Evolutionary conservation across 2,329 filamentous ascomycete species (phyloP), one percentile per base, ranked within the genome.

Genomic region (Hyphodiscus sp.): DNA sequence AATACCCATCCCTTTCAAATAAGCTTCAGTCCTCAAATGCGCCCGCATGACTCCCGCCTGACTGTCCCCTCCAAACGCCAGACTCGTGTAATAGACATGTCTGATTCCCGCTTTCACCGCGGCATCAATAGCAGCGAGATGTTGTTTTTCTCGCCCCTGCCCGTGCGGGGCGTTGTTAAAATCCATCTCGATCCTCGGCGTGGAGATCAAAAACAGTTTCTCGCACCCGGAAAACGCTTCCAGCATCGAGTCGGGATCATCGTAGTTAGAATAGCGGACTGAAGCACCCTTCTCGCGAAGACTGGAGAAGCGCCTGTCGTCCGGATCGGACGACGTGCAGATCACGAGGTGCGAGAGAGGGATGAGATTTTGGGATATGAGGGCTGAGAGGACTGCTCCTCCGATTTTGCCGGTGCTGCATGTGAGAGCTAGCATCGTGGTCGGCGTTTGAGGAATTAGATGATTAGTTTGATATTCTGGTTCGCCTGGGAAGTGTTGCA

Each of bases 141-240:
- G 58, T 2, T 52, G 52, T n/a, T 53, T 56, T 29, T 59, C 58
- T 8, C 58, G 56, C 10, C 58, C 58, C 5, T 59, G 29, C 6
- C 58, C 58, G 15, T 50, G 19, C 2, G 71, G 70, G 3, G 75
- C 69, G 53, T 75, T 75, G 52, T 70, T 70, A 3, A 72, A 74
- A 23, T 74, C 49, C 19, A 57, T 30, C 15, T 42, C 42, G 3
- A 59, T 61, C n/a, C 57, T 46, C 10, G 61, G 63, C 0, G 57
- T 55, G 23, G 68, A 69, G 13, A 69, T 58, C 15, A 61, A 60
- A 50, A 65, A 76, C 46, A 77, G 53, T 19, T 56, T 56, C 6
- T 16, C 20, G 33, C 29, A 56, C 19, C 58, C 56, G 9, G 47
- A 2, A 10, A 56, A 60, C 1, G 58, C 56, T 9, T 13, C n/a